A percentile compares a stretch with the other conserved stretches of the same genome.
Conservation (phyloP, 2,329 filamentous ascomycete genomes). For the Metarhizium robertsii region DNA sequence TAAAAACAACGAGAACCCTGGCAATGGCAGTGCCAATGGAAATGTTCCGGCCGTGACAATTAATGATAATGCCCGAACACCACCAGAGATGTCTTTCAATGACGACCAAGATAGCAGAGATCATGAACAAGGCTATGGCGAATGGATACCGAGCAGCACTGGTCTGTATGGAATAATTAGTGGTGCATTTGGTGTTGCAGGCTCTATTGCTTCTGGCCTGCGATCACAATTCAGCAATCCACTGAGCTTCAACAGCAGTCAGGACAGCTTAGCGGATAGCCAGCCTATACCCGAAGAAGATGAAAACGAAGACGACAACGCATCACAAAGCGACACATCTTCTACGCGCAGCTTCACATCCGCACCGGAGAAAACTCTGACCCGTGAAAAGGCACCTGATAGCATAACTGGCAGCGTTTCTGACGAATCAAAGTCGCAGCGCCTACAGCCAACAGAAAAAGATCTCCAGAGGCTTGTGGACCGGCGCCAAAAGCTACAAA, state of each 20-base stretch:
- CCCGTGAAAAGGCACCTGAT: conserved; percentile 16
- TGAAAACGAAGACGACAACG: conserved; percentile 18
- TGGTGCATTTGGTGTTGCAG: conserved; percentile 41
- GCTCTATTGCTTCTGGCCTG: conserved; percentile 30
- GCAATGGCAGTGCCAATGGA: neutral
- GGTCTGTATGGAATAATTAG: conserved; percentile 49
- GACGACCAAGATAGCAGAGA: conserved; percentile 3
- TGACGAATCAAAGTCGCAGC: conserved; percentile 27
- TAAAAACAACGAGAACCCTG: neutral
- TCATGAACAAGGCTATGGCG: conserved; percentile 14
- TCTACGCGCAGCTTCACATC: conserved; percentile 41
- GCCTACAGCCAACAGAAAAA: conserved; percentile 37
- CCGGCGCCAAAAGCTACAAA: conserved; percentile 51
- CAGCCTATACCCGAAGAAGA: conserved; percentile 15
- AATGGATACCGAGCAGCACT: conserved; percentile 26
- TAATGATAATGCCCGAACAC: neutral
- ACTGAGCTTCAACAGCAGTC: conserved; percentile 16
- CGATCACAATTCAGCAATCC: conserved; percentile 19
- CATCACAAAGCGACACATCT: conserved; percentile 31
- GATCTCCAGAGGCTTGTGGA: conserved; percentile 56
- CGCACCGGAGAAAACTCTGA: conserved; percentile 28
- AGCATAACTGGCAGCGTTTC: conserved; percentile 22
- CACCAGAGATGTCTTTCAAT: neutral
- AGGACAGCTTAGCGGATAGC: conserved; percentile 16
- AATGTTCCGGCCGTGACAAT: neutral